Base-by-base conservation (phyloP, 441 rosid genomes). In the Populus trichocarpa region DNA sequence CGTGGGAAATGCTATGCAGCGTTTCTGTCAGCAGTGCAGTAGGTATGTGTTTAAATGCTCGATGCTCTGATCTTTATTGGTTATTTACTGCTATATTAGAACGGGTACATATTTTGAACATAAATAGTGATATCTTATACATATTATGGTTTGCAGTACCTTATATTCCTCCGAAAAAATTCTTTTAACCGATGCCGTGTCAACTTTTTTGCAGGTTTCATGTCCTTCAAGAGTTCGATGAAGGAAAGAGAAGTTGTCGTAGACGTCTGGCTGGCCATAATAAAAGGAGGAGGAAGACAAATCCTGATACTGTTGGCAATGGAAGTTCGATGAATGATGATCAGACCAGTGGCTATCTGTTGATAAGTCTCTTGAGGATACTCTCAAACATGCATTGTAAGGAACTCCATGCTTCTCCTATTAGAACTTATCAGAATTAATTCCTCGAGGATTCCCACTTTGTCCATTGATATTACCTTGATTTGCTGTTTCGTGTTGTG, bases 21-120 rank as follows among this genome's bases (percentile, higher is more conserved):
- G 99, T 67, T 96, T 96, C 77, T 96, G 99, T 88, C 99, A 96
- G 87, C 99, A 96, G 87, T 96, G 99, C 81, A 96, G 99, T 81
- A 86, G 98, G 99, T 95, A 85, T 81, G 89, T 50, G 32, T 38
- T 77, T 57, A 22, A 59, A 26, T 35, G 6, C 53, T 66, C 22
- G 22, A 77, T 59, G 42, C 57, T 59, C 69, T 30, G 26, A 28
- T 67, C 42, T 53, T 50, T 65, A 22, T 73, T 38, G 33, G 14
- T 33, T 25, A 46, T 25, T 64, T 61, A n/a, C 73, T 66, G 57
- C 71, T 26, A 2, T 75, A 61, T 25, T 50, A 8, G 12, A 65
- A 50, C 35, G 8, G 36, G 32, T 69, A 64, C 12, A 38, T 38
- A 22, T 36, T 67, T 13, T 36, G 68, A 38, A 26, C 25, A 67